Base-by-base conservation (phyloP, 768 basidiomycete genomes). In the Trametes coccinea region DNA sequence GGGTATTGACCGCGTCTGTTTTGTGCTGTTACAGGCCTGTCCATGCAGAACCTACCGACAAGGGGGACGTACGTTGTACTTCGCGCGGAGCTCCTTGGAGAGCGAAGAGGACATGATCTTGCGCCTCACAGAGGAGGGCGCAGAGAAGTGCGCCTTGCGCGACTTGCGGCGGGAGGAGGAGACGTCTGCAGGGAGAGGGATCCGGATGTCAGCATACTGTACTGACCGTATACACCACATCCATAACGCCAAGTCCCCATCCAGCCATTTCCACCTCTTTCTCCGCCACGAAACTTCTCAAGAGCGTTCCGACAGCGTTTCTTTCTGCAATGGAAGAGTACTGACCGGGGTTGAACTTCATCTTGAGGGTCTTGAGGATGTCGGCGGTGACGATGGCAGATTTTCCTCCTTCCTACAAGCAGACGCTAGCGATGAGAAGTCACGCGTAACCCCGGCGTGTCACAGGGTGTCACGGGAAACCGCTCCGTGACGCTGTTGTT, bases 101-200 rank as follows among this genome's bases (percentile, higher is more conserved):
- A 99, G 87, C 53, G 95, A 82, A 60, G 96, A 93, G 66, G 92
- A 94, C 97, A 99, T 98, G 71, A 98, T 95, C 80, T 92, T 95
- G 76, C 97, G 89, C 76, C 96, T 92, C 71, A 93, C 81, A 51
- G 92, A 94, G 47, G 96, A 98, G 52, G 96, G 93, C 45, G 96
- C 96, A 55, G 83, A 83, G 79, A 98, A 98, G 85, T 99, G 97
- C 68, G 91, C 91, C 87, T 97, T 98, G 82, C 95, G 93, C 72
- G 89, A 86, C 87, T 98, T 98, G 86, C 97, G 93, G 76, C 95
- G 88, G 72, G 93, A 93, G 67, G 91, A 92, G 66, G 94, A 92
- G 73, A 90, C 85, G 74, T 92, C 94, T 95, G 69, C 50, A 31
- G 52, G 16, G 54, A 48, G 54, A 67, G 49, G 64, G 63, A 67